Base-by-base conservation (phyloP, 805 yeast genomes). In the Spathaspora hagerdaliae region DNA sequence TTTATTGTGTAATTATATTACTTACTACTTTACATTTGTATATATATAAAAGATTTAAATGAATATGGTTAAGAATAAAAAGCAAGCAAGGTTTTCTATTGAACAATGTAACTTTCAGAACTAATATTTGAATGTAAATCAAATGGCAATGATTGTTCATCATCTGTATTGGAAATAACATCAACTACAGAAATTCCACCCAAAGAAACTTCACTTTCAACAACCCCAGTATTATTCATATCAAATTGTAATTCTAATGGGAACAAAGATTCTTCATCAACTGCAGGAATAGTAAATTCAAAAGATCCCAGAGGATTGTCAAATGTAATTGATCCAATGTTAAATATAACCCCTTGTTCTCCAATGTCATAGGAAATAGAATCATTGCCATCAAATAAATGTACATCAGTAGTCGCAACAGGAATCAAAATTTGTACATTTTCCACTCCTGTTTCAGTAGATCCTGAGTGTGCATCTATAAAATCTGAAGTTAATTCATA, bases 251-350 rank as follows among this genome's bases (percentile, higher is more conserved):
- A 78, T 56, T 82, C 82, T 74, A 92, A 81, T 49, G 99, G 99
- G 86, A 90, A 92, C 57, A 92, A 72, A 10, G 81, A 76, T 65
- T 94, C 98, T 65, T 92, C 97, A 51, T 78, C 81, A 35, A 75
- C 83, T 14, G 83, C 85, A 52, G 83, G 85, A 48, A 88, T 80
- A 7, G 83, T 64, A 60, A 94, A 83, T 61, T 87, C 96, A 63
- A 94, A 83, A 38, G 87, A 82, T 38, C 91, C 96, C 26, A 77
- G 72, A 5, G 80, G 70, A 15, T 78, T 67, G 36, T 77, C 81
- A 7, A 79, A 64, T 27, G 73, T 61, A 38, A 89, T 68, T 35
- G 71, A 67, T 12, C 77, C 79, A 41, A 91, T 70, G 44, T 77
- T 75, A 70, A 95, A 81, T 35, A 80, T 71, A 39, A 87, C 67